A percentile compares a stretch with the other conserved stretches of the same genome.
Conservation (phyloP, 2,329 filamentous ascomycete species). For the Metarhizium album region DNA sequence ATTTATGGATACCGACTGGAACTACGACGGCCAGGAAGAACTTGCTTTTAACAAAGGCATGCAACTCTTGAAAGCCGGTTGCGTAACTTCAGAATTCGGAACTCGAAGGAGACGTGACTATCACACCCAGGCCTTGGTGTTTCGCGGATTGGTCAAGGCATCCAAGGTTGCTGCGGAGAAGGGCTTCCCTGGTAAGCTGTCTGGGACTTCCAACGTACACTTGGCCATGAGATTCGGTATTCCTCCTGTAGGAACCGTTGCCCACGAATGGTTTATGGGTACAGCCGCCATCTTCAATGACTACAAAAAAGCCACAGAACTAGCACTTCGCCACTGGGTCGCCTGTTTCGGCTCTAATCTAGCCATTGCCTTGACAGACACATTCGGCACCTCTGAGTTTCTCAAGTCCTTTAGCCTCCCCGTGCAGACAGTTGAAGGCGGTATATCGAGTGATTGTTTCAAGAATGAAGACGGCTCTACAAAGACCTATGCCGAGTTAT, state of each 20-base stretch:
- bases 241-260: conserved; percentile 73
- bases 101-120: conserved; percentile 84
- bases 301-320: conserved; percentile 75
- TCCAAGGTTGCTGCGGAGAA: conserved; percentile 56
- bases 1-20: conserved; percentile 91
- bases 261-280: conserved; percentile 99
- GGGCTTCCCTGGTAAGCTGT: conserved; percentile 60
- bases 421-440: conserved; percentile 33
- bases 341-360: conserved; percentile 79
- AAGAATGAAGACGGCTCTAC: conserved; percentile 27
- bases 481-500: conserved; percentile 69
- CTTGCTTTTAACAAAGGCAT: conserved; percentile 75
- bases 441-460: conserved; percentile 31
- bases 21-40: conserved; percentile 75
- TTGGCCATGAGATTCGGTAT: conserved; percentile 89
- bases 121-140: conserved; percentile 85
- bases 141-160: conserved; percentile 74
- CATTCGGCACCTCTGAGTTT: conserved; percentile 87
- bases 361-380: conserved; percentile 87
- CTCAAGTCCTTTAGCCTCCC: conserved; percentile 71
- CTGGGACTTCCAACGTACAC: conserved; percentile 93
- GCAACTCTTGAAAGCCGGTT: conserved; percentile 68
- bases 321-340: conserved; percentile 79
- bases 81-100: conserved; percentile 88
- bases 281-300: conserved; percentile 83